Conservation (phyloP, 1,139 yeast genomes). For the Saccharomyces hybrid region DNA sequence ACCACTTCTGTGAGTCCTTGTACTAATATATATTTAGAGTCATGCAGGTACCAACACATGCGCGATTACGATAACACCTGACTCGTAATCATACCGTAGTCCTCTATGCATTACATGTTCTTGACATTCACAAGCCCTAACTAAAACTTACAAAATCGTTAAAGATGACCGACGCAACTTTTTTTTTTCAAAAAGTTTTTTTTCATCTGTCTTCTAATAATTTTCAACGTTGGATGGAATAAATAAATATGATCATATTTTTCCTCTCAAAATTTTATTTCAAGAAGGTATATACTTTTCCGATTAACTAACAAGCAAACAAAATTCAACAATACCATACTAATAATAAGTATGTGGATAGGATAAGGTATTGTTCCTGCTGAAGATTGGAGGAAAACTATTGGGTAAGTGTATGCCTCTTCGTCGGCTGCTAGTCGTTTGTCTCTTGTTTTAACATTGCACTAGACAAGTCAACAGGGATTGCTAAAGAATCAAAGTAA, state of each 20-base stretch:
- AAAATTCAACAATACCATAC: neutral
- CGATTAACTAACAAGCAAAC: neutral
- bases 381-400: neutral
- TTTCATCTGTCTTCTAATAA: neutral
- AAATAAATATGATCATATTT: neutral
- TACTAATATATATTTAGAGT: constrained; percentile 15
- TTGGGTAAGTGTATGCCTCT: neutral
- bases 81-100: neutral
- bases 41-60: too few species aligned
- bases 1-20: constrained; percentile 46
- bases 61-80: neutral
- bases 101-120: neutral
- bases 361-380: neutral
- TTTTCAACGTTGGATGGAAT: neutral
- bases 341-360: neutral
- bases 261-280: neutral
- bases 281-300: too few species aligned
- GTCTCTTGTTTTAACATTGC: neutral
- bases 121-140: neutral
- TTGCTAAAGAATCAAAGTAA: neutral
- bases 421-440: neutral
- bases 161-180: constrained; percentile 1
- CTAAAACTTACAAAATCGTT: neutral
- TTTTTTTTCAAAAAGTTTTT: neutral
- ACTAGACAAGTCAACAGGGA: neutral